Evolutionary conservation across 106 monocot genomes (phyloP).

Genomic region (Agapanthus africanus): DNA sequence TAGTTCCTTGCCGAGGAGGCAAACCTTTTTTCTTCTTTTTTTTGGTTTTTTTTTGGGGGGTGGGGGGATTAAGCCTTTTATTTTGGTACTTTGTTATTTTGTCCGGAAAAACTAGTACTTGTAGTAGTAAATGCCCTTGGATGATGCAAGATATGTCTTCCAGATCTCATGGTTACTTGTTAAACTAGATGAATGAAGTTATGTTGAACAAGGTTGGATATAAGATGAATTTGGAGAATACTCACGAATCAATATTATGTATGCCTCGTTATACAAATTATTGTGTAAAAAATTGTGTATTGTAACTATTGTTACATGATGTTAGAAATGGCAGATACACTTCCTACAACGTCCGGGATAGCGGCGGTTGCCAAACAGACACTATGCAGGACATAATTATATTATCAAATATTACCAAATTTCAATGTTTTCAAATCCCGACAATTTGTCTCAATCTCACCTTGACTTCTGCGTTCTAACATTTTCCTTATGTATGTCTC

Average conservation of each 20-base stretch:
- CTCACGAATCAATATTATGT: no score
- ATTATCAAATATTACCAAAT: background rate
- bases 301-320: background rate
- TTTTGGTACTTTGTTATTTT: background rate
- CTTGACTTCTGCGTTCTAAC: background rate
- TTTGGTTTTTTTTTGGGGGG: no score
- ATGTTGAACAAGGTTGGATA: background rate
- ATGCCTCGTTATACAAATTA: no score
- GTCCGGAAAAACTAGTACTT: background rate
- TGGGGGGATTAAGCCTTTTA: no score
- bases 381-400: background rate
- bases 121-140: background rate
- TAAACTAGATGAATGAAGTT: background rate
- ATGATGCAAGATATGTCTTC: background rate
- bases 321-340: background rate
- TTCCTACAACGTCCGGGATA: background rate
- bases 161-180: background rate
- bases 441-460: background rate
- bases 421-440: background rate
- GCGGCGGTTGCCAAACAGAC: background rate
- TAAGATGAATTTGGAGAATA: background rate
- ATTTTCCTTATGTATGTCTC: background rate
- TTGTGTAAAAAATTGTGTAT: no score
- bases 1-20: no score
- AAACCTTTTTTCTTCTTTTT: no score